Conservation (phyloP, 768 basidiomycete genomes). For the Boletus eberwhitei region DNA sequence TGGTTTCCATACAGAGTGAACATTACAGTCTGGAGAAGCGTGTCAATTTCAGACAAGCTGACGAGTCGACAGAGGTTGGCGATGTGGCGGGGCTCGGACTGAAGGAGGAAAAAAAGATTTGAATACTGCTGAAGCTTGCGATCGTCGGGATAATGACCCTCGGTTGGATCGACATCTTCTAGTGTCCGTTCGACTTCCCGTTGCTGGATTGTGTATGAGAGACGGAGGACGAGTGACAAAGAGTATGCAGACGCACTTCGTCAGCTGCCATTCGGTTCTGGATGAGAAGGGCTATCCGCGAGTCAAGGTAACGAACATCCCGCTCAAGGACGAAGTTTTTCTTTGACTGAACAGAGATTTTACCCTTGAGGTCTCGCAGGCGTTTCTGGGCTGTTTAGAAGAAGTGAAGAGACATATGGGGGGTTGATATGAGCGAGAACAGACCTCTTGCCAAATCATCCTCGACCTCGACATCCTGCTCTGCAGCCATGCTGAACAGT, state of each 20-base stretch:
- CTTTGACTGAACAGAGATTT: constrained; percentile 98
- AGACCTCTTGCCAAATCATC: constrained; percentile 92
- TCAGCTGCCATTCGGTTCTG: constrained; percentile 98
- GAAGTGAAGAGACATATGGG: neutral
- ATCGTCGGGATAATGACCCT: constrained; percentile 93
- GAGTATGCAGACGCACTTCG: constrained; percentile 54
- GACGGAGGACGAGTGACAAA: neutral
- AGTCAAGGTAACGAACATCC: constrained; percentile 97
- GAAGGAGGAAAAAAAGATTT: constrained; percentile 97
- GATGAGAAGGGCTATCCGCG: constrained; percentile 93
- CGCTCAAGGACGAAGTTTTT: constrained; percentile 99
- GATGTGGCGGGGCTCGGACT: constrained; percentile 96
- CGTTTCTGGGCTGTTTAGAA: constrained; percentile 85
- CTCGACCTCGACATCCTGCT: constrained; percentile 97
- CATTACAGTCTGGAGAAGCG: constrained; percentile 99
- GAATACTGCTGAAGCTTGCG: constrained; percentile 93
- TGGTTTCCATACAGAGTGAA: constrained; percentile 99
- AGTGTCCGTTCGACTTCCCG: constrained; percentile 92
- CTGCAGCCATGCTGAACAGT: constrained; percentile 95
- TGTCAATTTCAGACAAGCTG: constrained; percentile 95
- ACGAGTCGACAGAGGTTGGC: constrained; percentile 96
- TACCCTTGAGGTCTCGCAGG: constrained; percentile 89
- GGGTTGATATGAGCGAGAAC: constrained; percentile 21
- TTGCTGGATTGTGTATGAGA: constrained; percentile 53
- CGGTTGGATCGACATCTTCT: constrained; percentile 92